Conservation (phyloP, 163 green algal genomes). For the Scenedesmus sp. region DNA sequence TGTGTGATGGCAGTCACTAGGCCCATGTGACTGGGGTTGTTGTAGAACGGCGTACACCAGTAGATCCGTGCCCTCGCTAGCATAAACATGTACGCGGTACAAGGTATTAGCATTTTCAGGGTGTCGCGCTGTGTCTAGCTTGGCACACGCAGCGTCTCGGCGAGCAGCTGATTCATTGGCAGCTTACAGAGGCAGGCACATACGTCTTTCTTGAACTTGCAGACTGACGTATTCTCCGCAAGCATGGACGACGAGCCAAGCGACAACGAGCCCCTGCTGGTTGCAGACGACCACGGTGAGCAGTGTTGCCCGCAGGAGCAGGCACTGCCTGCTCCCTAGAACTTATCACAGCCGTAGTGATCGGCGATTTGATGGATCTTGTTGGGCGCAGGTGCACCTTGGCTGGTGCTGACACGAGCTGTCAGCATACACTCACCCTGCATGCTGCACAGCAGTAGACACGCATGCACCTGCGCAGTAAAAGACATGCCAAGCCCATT, state of each 20-base stretch:
- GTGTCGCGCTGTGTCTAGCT: neutral
- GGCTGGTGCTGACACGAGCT: neutral
- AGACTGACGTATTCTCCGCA: neutral
- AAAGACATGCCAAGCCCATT: neutral
- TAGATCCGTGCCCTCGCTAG: neutral
- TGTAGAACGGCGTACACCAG: neutral
- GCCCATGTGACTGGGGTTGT: constrained; percentile 10
- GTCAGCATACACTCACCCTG: neutral
- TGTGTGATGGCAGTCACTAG: neutral
- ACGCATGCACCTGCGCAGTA: neutral
- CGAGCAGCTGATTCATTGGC: neutral
- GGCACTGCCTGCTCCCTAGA: neutral
- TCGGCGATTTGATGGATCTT: neutral
- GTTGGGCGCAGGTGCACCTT: neutral
- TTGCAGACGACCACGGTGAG: constrained; percentile 18
- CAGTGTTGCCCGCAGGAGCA: neutral
- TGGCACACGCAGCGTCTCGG: neutral
- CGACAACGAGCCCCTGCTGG: constrained; percentile 44
- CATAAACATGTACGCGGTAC: neutral
- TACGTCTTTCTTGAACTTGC: neutral
- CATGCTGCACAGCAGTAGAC: neutral
- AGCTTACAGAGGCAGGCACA: neutral
- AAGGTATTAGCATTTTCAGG: neutral
- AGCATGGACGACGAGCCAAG: constrained; percentile 21
- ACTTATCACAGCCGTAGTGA: neutral